These are phyloP conservation scores for Crepidotus variabilis DNA, from an alignment of 768 basidiomycete species.

Conservation along the genomic window DNA sequence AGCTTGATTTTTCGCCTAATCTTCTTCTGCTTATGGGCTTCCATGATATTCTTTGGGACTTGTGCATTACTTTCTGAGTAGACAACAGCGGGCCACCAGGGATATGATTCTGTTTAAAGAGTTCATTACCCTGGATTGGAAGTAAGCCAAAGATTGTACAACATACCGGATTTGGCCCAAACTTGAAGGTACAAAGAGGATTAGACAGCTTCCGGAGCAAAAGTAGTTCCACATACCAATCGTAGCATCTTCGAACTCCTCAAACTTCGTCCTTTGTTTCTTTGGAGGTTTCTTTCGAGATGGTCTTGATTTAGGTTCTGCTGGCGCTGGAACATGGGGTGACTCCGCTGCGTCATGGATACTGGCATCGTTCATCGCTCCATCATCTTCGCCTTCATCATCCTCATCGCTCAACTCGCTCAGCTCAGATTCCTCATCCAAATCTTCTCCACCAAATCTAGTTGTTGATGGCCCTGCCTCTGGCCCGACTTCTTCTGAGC, in stretches of 20 bases:
- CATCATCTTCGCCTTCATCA: slow-evolving; percentile 16
- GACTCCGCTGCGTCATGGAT: slow-evolving; percentile 7
- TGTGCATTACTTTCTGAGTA: slow-evolving; percentile 55
- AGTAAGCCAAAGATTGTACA: background rate
- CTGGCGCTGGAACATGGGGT: background rate
- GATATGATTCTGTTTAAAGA: slow-evolving; percentile 55
- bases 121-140: background rate
- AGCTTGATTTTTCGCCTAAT: slow-evolving; percentile 37
- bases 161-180: slow-evolving; percentile 78
- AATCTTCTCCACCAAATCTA: slow-evolving; percentile 4
- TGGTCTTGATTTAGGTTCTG: background rate
- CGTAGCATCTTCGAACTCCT: slow-evolving; percentile 41
- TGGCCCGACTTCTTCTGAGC: background rate
- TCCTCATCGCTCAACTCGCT: slow-evolving; percentile 44
- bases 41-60: slow-evolving; percentile 45
- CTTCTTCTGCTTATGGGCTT: slow-evolving; percentile 24
- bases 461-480: background rate
- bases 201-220: background rate
- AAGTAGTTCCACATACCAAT: slow-evolving; percentile 48
- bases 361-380: slow-evolving; percentile 8
- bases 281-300: slow-evolving; percentile 5
- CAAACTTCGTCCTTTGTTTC: slow-evolving; percentile 12
- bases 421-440: slow-evolving; percentile 33
- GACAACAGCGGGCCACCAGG: slow-evolving; percentile 87
- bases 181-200: slow-evolving; percentile 38